Percentiles rank a stretch among this genome's conserved stretches.
Evolutionary conservation across 2,329 filamentous ascomycete genomes (phyloP).

Genomic region (Botrytis tulipae): DNA sequence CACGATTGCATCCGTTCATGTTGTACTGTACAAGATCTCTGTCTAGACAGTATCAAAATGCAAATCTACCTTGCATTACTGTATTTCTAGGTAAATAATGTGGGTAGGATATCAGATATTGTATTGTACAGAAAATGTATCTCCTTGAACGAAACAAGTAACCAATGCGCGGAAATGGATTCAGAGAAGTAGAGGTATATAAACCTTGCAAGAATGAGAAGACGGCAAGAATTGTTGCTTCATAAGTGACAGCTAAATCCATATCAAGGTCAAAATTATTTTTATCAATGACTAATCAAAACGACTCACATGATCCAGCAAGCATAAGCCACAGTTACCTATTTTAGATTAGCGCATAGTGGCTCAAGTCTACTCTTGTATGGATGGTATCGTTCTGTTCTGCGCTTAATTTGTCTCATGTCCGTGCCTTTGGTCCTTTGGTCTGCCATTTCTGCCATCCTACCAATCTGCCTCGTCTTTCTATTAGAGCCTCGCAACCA

Average conservation of each 20-base stretch:
- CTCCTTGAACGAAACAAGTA: neutral
- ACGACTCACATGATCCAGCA: neutral
- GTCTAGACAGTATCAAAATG: slow-evolving; percentile 1
- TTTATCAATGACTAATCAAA: neutral
- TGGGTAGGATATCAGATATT: neutral
- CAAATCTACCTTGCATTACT: slow-evolving; percentile 9
- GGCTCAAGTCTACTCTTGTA: neutral
- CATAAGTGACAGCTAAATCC: neutral
- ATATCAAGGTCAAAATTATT: neutral
- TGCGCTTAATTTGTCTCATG: slow-evolving; percentile 9
- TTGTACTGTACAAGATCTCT: slow-evolving; percentile 17
- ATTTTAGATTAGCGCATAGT: neutral
- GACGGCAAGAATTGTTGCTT: neutral
- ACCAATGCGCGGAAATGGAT: neutral
- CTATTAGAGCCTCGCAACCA: neutral
- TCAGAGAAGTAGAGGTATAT: neutral
- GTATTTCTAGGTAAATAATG: neutral
- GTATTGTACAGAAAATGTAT: too few species aligned
- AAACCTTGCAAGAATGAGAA: neutral
- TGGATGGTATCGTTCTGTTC: neutral
- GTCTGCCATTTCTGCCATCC: neutral
- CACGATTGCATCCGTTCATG: slow-evolving; percentile 39
- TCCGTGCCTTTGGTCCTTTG: slow-evolving; percentile 6
- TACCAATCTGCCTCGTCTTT: slow-evolving; percentile 7
- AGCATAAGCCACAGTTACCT: neutral